Evolutionary conservation across 257 asterid genomes (phyloP).

Genomic region (Asclepias syriaca): DNA sequence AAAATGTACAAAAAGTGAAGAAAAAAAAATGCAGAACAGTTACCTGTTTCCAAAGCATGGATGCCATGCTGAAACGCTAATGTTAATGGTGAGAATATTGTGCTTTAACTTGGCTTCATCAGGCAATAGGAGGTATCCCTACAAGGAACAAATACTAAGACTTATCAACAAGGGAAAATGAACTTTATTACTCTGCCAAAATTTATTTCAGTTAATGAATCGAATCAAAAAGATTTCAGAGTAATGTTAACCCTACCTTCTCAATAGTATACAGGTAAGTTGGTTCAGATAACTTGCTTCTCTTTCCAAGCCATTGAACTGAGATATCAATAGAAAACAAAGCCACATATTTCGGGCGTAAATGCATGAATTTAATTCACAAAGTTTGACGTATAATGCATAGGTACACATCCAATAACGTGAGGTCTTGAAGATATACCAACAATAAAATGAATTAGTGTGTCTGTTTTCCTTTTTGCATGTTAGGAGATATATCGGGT

Average conservation of each 20-base stretch:
- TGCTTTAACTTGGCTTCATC: conserved; percentile 86
- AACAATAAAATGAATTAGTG: background rate
- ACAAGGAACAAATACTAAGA: conserved; percentile 9
- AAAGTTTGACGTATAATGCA: background rate
- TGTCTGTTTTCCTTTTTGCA: background rate
- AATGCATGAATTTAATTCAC: background rate
- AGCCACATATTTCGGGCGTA: conserved; percentile 14
- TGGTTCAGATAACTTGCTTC: conserved; percentile 88
- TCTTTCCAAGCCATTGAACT: conserved; percentile 94
- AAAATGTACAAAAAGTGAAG: background rate
- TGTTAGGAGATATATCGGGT: background rate
- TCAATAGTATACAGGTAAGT: conserved; percentile 80
- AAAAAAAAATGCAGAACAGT: background rate
- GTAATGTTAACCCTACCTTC: conserved; percentile 47
- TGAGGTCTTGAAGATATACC: background rate
- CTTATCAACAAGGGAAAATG: background rate
- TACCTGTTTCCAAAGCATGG: conserved; percentile 96
- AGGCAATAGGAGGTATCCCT: conserved; percentile 93
- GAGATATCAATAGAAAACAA: conserved; percentile 39
- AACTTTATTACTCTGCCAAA: background rate
- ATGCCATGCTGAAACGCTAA: conserved; percentile 84
- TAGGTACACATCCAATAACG: background rate
- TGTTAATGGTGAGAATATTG: conserved; percentile 59
- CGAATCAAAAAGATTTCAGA: conserved; percentile 10
- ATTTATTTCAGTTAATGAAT: background rate